phyloP scores from a whole-genome alignment of 768 basidiomycete genomes.

The Phlebiopsis flavidoalba region DNA sequence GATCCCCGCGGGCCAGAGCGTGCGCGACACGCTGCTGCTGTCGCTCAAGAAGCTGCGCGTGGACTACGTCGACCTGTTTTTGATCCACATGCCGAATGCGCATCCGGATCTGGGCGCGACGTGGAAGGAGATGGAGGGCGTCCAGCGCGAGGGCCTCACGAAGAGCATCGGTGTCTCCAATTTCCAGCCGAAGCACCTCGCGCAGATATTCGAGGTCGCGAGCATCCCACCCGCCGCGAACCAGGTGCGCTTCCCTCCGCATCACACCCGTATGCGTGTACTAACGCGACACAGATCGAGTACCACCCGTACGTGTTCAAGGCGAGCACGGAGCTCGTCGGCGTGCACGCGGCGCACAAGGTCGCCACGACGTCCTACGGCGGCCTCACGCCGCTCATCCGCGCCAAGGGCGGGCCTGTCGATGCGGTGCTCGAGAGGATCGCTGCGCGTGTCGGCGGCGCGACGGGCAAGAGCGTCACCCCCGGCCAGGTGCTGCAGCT shows the following conservation, averaged over 20 bases:
- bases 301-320: conserved; percentile 49
- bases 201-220: conserved; percentile 38
- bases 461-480: conserved; percentile 19
- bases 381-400: conserved; percentile 34
- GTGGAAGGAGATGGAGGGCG: conserved; percentile 40
- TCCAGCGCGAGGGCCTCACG: conserved; percentile 35
- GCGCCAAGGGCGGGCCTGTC: conserved; percentile 32
- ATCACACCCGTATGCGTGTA: background rate
- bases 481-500: conserved; percentile 26
- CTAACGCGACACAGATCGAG: conserved; percentile 33
- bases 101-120: conserved; percentile 26
- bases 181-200: conserved; percentile 38
- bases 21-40: conserved; percentile 31
- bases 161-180: conserved; percentile 52
- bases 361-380: conserved; percentile 37
- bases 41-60: conserved; percentile 37
- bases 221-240: conserved; percentile 47
- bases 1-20: conserved; percentile 27
- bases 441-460: conserved; percentile 18
- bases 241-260: conserved; percentile 32
- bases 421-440: conserved; percentile 33
- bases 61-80: conserved; percentile 38
- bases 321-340: conserved; percentile 32
- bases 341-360: conserved; percentile 28
- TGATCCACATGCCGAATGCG: conserved; percentile 36